A percentile compares a stretch with the other conserved stretches of the same genome.
Evolutionary conservation across 495 filamentous ascomycete genomes (phyloP).

Genomic region (Lasiosphaeria ovina): DNA sequence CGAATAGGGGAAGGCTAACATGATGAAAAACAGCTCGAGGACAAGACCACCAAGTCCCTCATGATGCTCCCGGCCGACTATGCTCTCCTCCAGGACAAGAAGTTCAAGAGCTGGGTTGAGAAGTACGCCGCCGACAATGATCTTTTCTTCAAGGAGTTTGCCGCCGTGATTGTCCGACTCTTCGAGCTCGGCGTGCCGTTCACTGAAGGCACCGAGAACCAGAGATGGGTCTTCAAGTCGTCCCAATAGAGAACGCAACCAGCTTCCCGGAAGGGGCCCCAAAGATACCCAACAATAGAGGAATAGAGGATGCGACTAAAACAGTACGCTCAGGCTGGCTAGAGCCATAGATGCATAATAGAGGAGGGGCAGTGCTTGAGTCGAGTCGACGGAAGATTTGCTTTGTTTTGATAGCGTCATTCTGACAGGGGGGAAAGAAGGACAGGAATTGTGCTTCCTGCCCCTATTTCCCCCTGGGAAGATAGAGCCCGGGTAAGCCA

Average conservation of each 20-base stretch:
- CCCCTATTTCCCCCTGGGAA: too few relatives aligned
- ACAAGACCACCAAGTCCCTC: constrained; percentile 76
- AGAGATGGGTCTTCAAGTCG: constrained; percentile 72
- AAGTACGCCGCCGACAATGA: constrained; percentile 91
- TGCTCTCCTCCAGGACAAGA: constrained; percentile 83
- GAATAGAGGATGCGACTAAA: neutral
- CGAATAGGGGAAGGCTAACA: neutral
- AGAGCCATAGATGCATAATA: neutral
- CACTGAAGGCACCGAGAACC: constrained; percentile 60
- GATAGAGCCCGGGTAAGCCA: too few relatives aligned
- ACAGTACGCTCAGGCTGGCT: neutral
- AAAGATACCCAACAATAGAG: constrained; percentile 5
- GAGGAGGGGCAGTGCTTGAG: too few relatives aligned
- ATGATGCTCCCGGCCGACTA: constrained; percentile 99
- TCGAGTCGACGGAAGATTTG: too few relatives aligned
- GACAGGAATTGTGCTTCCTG: too few relatives aligned
- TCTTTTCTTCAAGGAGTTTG: constrained; percentile 91
- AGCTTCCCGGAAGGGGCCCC: neutral
- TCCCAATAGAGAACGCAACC: neutral
- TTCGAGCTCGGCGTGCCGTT: constrained; percentile 97
- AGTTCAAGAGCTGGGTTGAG: constrained; percentile 79
- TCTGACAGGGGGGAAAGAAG: too few relatives aligned
- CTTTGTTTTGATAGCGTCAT: too few relatives aligned
- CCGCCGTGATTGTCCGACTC: constrained; percentile 72
- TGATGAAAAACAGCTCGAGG: constrained; percentile 62